Conservation (phyloP, 1,139 yeast species). For the Hansenula lynferdii region DNA sequence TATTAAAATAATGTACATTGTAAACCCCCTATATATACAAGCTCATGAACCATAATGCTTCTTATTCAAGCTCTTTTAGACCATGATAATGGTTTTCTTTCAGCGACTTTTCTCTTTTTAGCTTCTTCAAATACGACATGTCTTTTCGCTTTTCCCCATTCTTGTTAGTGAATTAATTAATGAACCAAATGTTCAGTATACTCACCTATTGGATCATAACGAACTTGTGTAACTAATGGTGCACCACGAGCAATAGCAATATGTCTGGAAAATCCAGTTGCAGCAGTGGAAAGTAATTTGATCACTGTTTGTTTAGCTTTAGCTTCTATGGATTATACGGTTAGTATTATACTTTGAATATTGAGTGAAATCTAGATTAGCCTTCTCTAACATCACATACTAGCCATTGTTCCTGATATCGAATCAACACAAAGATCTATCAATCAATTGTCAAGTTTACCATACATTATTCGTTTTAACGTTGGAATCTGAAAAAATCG, state of each 20-base stretch:
- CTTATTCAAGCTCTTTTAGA: slow-evolving; percentile 35
- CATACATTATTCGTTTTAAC: no score
- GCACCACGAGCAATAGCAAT: slow-evolving; percentile 79
- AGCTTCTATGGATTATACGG: not conserved
- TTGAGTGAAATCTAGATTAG: no score
- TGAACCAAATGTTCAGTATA: no score
- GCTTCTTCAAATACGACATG: slow-evolving; percentile 89
- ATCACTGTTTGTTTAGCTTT: slow-evolving; percentile 30
- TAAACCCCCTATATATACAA: slow-evolving; percentile 14
- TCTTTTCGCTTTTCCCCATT: slow-evolving; percentile 58
- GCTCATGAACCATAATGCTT: slow-evolving; percentile 10
- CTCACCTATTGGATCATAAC: slow-evolving; percentile 75
- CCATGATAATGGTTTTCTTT: slow-evolving; percentile 54
- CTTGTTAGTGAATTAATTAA: no score
- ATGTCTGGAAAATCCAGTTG: slow-evolving; percentile 82
- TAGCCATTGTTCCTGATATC: no score
- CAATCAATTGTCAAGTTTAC: no score
- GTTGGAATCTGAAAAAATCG: no score
- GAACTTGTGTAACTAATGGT: slow-evolving; percentile 71
- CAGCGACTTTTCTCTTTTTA: slow-evolving; percentile 79
- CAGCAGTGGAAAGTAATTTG: slow-evolving; percentile 74
- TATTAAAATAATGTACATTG: not conserved
- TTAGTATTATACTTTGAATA: no score
- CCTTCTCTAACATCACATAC: no score
- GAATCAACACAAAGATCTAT: no score